Percentiles rank a stretch among this genome's conserved stretches.
phyloP scores from a whole-genome alignment of 2,329 filamentous ascomycete genomes.

The Penicillium sp. region DNA sequence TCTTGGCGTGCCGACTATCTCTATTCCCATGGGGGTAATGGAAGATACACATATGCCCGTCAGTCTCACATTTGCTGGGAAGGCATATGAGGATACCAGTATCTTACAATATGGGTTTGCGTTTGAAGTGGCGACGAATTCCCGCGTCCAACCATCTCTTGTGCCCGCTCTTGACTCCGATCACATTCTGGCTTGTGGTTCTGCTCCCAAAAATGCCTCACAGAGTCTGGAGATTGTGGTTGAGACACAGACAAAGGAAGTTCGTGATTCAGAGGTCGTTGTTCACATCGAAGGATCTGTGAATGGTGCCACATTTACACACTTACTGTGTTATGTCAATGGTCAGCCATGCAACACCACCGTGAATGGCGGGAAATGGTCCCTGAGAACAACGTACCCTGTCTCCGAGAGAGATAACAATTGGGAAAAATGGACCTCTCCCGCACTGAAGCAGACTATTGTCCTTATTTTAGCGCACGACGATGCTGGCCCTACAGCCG shows the following conservation, averaged over 20 bases:
- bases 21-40: conserved; percentile 56
- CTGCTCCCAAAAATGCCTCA: background rate
- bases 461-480: conserved; percentile 20
- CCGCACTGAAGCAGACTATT: conserved; percentile 27
- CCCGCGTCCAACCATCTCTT: conserved; percentile 19
- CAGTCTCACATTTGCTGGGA: conserved; percentile 54
- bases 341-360: conserved; percentile 16
- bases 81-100: conserved; percentile 47
- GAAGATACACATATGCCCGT: conserved; percentile 51
- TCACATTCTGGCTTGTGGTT: background rate
- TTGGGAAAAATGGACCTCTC: conserved; percentile 29
- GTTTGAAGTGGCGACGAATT: conserved; percentile 24
- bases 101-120: conserved; percentile 30
- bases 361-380: conserved; percentile 19
- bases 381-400: conserved; percentile 17
- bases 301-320: conserved; percentile 9
- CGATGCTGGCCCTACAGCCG: conserved; percentile 8
- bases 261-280: conserved; percentile 4
- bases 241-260: conserved; percentile 9
- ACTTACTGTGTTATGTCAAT: conserved; percentile 23
- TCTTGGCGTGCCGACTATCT: conserved; percentile 56
- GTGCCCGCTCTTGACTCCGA: conserved; percentile 27
- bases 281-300: conserved; percentile 11
- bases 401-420: conserved; percentile 23
- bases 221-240: conserved; percentile 5